Percentiles rank a stretch among this genome's conserved stretches.
Evolutionary conservation across 192 early-diverging fungal species (phyloP).

Genomic region (Rhizophagus prolifer): DNA sequence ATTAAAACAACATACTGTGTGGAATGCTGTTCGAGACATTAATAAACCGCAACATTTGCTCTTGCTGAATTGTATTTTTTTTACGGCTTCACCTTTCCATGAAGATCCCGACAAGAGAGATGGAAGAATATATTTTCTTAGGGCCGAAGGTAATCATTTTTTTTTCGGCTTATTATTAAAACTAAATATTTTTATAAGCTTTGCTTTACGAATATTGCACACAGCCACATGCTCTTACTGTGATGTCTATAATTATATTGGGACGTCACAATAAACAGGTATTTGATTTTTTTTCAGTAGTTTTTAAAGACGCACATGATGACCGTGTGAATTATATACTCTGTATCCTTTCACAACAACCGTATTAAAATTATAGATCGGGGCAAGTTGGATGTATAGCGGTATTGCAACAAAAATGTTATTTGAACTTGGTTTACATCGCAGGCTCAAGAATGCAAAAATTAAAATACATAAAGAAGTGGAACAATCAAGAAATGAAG

Average conservation of each 20-base stretch:
- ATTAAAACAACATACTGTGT: neutral
- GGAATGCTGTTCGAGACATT: neutral
- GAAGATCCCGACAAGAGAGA: slow-evolving; percentile 18
- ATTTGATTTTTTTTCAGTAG: neutral
- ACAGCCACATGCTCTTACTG: slow-evolving; percentile 17
- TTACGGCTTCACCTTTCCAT: slow-evolving; percentile 19
- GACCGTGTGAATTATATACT: too few relatives aligned
- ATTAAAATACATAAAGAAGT: slow-evolving; percentile 17
- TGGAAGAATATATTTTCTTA: slow-evolving; percentile 21
- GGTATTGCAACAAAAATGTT: slow-evolving; percentile 29
- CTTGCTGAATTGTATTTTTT: slow-evolving; percentile 23
- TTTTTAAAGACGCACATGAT: too few relatives aligned
- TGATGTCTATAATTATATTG: slow-evolving; percentile 14
- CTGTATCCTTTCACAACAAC: too few relatives aligned
- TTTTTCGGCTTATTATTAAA: neutral
- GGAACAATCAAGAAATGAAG: slow-evolving; percentile 14
- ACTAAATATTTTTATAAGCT: neutral
- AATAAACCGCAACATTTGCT: slow-evolving; percentile 18
- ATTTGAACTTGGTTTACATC: slow-evolving; percentile 25
- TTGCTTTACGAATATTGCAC: slow-evolving; percentile 26
- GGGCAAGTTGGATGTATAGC: slow-evolving; percentile 12
- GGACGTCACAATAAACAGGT: slow-evolving; percentile 26
- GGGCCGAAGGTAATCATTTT: slow-evolving; percentile 15
- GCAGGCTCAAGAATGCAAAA: neutral
- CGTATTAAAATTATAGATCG: neutral